phyloP scores from a whole-genome alignment of 257 asterid species.

The Nemophila menziesii region DNA sequence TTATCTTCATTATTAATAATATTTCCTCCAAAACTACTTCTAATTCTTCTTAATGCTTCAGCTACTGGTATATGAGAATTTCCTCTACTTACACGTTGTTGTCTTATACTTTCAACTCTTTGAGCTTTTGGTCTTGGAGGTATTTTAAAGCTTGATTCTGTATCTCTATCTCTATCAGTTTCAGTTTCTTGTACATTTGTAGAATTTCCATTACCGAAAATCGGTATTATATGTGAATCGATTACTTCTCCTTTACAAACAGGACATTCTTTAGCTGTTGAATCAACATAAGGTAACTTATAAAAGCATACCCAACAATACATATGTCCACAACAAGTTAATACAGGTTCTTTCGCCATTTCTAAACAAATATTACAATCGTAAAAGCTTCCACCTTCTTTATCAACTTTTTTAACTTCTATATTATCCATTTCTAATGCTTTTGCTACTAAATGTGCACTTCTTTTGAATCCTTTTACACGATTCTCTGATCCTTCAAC shows the following conservation, averaged over 20 bases:
- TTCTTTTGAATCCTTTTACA: conserved; percentile 55
- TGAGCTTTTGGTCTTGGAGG: conserved; percentile 52
- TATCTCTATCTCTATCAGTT: too few relatives aligned
- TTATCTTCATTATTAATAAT: conserved; percentile 14
- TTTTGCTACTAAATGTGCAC: conserved; percentile 64
- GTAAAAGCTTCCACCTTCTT: conserved; percentile 32
- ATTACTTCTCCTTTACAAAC: conserved; percentile 47
- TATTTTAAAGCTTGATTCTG: conserved; percentile 23
- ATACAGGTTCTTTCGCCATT: conserved; percentile 35
- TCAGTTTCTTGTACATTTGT: conserved; percentile 12
- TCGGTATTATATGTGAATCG: conserved; percentile 29
- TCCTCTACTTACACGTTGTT: conserved; percentile 27
- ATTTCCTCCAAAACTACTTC: conserved; percentile 35
- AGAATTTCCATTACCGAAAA: conserved; percentile 36
- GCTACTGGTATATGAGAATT: conserved; percentile 35
- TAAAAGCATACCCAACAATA: conserved; percentile 54
- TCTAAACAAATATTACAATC: conserved; percentile 38
- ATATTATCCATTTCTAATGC: conserved; percentile 56
- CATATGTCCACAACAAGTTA: conserved; percentile 51
- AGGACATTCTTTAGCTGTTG: conserved; percentile 40
- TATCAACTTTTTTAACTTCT: conserved; percentile 34
- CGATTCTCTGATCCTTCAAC: conserved; percentile 21
- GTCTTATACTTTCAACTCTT: conserved; percentile 41
- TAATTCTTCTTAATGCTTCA: conserved; percentile 42
- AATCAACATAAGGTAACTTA: conserved; percentile 34